These are phyloP conservation scores for Gossypium ekmanianum DNA, from an alignment of 345 rosid species.

Conservation along the genomic window DNA sequence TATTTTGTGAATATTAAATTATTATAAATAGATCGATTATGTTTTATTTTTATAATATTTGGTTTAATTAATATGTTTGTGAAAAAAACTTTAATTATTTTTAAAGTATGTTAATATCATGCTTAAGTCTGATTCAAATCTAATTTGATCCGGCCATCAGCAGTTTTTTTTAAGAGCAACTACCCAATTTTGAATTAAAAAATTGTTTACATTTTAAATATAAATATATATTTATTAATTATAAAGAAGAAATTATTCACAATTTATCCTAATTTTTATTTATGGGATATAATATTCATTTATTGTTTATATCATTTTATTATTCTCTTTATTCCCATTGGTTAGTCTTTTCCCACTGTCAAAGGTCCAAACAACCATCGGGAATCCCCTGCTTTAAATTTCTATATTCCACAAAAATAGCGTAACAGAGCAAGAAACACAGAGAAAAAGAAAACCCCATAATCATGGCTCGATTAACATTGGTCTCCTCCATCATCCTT, in stretches of 20 bases:
- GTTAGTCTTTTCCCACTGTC: background rate
- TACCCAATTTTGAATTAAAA: no score
- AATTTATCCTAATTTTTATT: no score
- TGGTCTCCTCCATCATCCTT: slow-evolving; percentile 27
- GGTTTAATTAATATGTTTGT: no score
- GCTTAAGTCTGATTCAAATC: fast-evolving
- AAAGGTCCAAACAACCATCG: background rate
- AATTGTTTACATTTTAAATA: no score
- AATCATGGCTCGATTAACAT: slow-evolving; percentile 36
- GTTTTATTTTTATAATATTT: no score
- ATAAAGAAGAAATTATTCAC: no score
- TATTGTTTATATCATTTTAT: background rate
- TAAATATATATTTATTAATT: no score
- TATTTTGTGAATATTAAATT: no score
- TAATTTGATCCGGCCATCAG: fast-evolving
- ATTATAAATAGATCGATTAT: no score
- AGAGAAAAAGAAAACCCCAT: background rate
- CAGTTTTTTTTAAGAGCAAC: no score
- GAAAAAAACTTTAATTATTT: no score
- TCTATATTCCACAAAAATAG: background rate
- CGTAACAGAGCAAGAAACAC: background rate
- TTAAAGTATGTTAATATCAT: fast-evolving
- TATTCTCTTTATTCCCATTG: background rate
- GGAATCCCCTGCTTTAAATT: background rate
- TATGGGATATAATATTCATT: no score